Evolutionary conservation across 2,329 filamentous ascomycete genomes (phyloP).

Genomic region (Aureobasidium sp.): DNA sequence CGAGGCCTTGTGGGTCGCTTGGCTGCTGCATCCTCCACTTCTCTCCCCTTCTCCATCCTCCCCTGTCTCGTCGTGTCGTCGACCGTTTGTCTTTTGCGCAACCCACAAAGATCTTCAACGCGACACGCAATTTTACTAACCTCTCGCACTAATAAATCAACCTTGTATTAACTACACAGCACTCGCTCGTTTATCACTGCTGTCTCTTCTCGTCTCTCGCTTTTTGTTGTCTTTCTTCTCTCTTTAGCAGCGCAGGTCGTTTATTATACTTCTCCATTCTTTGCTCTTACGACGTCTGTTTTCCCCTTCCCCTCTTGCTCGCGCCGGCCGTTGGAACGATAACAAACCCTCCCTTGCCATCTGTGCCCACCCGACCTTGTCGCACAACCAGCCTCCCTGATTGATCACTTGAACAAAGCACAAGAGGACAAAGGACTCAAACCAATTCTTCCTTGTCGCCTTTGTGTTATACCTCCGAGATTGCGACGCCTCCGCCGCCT

Average conservation of each 20-base stretch:
- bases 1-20: constrained; percentile 7
- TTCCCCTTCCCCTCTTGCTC: constrained; percentile 7
- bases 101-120: not conserved
- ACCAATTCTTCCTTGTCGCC: not conserved
- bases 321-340: constrained; percentile 10
- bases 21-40: not conserved
- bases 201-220: constrained; percentile 9
- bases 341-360: constrained; percentile 3
- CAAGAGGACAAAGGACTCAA: not conserved
- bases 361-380: not conserved
- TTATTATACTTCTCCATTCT: not conserved
- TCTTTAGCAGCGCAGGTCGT: constrained; percentile 15
- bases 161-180: constrained; percentile 8
- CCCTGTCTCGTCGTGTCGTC: not conserved
- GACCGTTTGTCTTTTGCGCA: not conserved
- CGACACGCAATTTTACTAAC: constrained; percentile 2
- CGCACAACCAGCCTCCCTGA: constrained; percentile 5
- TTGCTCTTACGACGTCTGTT: not conserved
- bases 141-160: constrained; percentile 1
- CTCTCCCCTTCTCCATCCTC: not conserved
- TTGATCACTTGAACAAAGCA: not conserved
- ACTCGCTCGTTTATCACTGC: not conserved
- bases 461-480: not conserved
- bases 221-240: not conserved
- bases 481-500: constrained; percentile 1